Evolutionary conservation across 2,329 filamentous ascomycete species (phyloP).

Genomic region (Monosporascus ibericus): DNA sequence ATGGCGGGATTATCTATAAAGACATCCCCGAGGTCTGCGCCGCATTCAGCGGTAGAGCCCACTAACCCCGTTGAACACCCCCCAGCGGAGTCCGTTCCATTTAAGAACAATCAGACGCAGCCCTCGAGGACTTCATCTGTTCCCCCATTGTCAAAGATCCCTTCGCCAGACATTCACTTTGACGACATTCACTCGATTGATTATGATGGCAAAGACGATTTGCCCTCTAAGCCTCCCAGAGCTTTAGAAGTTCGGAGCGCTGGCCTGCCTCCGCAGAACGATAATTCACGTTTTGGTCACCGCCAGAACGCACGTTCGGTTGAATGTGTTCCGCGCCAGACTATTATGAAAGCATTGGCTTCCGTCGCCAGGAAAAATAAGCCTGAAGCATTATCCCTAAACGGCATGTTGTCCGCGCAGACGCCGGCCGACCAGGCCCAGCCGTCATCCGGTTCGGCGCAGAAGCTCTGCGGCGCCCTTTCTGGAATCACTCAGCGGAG

Average conservation of each 20-base stretch:
- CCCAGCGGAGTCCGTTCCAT: neutral
- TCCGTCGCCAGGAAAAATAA: slow-evolving; percentile 57
- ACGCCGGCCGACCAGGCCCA: slow-evolving; percentile 25
- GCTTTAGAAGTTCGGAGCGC: neutral
- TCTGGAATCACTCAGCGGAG: slow-evolving; percentile 44
- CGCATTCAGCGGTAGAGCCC: neutral
- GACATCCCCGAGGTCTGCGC: neutral
- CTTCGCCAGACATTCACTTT: neutral
- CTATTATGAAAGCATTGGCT: slow-evolving; percentile 74
- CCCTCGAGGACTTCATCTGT: neutral
- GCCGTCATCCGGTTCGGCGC: slow-evolving; percentile 43
- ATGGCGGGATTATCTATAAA: neutral
- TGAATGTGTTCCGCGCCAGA: slow-evolving; percentile 69
- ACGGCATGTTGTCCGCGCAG: slow-evolving; percentile 50
- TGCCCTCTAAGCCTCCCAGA: neutral
- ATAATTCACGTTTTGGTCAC: slow-evolving; percentile 5
- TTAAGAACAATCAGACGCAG: slow-evolving; percentile 1
- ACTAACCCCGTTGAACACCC: neutral
- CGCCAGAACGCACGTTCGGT: slow-evolving; percentile 18
- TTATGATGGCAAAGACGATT: neutral
- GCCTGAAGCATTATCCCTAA: slow-evolving; percentile 57
- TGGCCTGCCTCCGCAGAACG: slow-evolving; percentile 1
- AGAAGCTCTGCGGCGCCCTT: slow-evolving; percentile 58
- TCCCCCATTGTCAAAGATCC: neutral
- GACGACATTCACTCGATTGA: neutral